These are phyloP conservation scores for Fusarium nematophilum DNA, from an alignment of 2,329 filamentous ascomycete species.

Conservation along the genomic window DNA sequence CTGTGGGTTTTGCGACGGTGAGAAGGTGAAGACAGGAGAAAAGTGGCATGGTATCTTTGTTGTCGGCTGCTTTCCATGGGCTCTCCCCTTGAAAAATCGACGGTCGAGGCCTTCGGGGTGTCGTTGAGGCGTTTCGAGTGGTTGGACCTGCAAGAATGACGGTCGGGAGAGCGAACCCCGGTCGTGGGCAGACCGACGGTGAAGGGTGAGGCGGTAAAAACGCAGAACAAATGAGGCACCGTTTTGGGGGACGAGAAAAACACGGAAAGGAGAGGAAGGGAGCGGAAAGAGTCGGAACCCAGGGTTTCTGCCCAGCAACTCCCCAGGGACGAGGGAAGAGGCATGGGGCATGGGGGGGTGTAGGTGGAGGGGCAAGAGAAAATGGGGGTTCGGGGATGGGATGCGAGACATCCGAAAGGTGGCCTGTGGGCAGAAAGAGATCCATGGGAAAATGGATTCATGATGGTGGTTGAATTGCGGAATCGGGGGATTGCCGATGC, in stretches of 20 bases:
- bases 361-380: conserved; percentile 14
- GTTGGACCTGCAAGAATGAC: conserved; percentile 19
- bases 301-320: conserved; percentile 9
- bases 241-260: conserved; percentile 21
- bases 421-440: conserved; percentile 16
- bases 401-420: conserved; percentile 32
- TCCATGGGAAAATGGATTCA: conserved; percentile 28
- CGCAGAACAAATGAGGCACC: conserved; percentile 7
- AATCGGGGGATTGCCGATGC: conserved; percentile 14
- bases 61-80: conserved; percentile 24
- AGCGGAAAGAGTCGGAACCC: conserved; percentile 36
- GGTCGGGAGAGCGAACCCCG: conserved; percentile 13
- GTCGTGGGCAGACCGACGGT: conserved; percentile 38
- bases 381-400: conserved; percentile 14
- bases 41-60: conserved; percentile 30
- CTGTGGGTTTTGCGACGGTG: background rate
- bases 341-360: conserved; percentile 17
- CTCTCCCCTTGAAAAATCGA: conserved; percentile 8
- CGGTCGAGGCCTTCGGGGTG: conserved; percentile 10
- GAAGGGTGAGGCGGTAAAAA: conserved; percentile 23
- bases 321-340: conserved; percentile 1
- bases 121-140: conserved; percentile 16
- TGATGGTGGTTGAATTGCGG: conserved; percentile 13
- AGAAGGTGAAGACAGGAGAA: conserved; percentile 9
- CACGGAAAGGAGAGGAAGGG: conserved; percentile 21